Conservation (phyloP, 208 protist species). For the Trypanosoma boissoni region DNA sequence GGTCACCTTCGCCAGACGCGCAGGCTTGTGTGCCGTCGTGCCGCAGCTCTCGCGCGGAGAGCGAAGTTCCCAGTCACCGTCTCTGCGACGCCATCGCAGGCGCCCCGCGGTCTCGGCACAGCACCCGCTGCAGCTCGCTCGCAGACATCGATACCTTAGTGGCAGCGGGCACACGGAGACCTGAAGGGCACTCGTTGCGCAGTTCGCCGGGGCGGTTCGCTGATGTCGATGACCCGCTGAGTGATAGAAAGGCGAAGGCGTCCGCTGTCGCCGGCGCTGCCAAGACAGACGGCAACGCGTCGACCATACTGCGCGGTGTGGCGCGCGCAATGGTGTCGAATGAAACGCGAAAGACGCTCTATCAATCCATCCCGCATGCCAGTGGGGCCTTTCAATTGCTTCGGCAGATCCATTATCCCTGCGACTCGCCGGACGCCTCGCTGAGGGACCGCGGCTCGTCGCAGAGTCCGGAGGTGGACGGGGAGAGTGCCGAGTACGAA, state of each 20-base stretch:
- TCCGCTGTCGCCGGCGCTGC: not conserved
- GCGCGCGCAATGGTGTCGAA: not conserved
- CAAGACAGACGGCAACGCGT: not conserved
- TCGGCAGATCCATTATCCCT: constrained; percentile 68
- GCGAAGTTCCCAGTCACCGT: constrained; percentile 20
- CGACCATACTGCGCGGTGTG: too few species aligned
- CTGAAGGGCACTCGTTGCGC: constrained; percentile 1
- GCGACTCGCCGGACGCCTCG: constrained; percentile 27
- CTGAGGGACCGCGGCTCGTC: not conserved
- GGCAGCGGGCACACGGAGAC: constrained; percentile 26
- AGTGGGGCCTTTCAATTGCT: constrained; percentile 55
- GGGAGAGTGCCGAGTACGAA: constrained; percentile 20
- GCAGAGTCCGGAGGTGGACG: not conserved
- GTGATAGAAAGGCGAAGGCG: not conserved
- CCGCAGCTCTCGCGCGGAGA: constrained; percentile 26
- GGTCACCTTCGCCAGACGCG: constrained; percentile 23
- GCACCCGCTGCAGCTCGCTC: constrained; percentile 39
- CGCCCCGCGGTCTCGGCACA: constrained; percentile 18
- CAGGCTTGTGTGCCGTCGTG: constrained; percentile 37
- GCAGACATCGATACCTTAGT: constrained; percentile 58
- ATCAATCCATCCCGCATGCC: constrained; percentile 43
- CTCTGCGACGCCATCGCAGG: not conserved
- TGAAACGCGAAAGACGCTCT: constrained; percentile 29
- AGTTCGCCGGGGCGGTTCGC: constrained; percentile 1
- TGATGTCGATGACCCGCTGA: constrained; percentile 3